Evolutionary conservation across 2,329 filamentous ascomycete genomes (phyloP), one percentile per base, ranked within the genome.

Genomic region (Aspergillus sp.): DNA sequence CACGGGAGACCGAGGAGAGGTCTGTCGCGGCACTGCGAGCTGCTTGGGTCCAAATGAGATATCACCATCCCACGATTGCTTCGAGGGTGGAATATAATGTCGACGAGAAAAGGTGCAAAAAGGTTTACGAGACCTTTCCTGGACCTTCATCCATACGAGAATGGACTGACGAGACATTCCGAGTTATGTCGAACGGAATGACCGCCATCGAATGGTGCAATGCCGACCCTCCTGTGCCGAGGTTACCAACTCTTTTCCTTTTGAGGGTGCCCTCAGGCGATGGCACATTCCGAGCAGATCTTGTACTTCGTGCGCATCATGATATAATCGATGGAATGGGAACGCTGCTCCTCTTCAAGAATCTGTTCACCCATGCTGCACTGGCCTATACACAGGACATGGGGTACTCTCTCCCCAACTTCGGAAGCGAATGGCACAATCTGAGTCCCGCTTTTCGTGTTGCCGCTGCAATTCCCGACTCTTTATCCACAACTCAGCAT

Each of bases 171-270:
- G 15, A 47, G 1, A 70, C 68, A 0, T 66, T 71, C 19, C 58
- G 39, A 8, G 36, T 65, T 3, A 56, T 70, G 2, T 47, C 61
- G 3, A 61, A 48, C 11, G 36, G 47, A 8, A 47, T 62, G 8
- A 63, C 65, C 3, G 67, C 66, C 0, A 50, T 62, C 8, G 64
- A 71, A 23, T 71, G 67, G 67, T 70, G 68, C 38, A 71, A 70
- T 53, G 60, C 56, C 2, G 67, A 71, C 53, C 68, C 68, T 1
- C 67, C 67, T 3, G 66, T 67, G 1, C 69, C 69, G 1, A 49
- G 44, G 8, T 27, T 68, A 11, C 66, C 69, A 2, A 70, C 69
- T 5, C 17, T 71, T 4, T 70, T 69, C 48, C 25, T 71, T n/a
- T 42, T 71, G 21, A 64, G 62, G 32, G 15, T 11, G 11, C 21